Evolutionary conservation across 2,329 filamentous ascomycete species (phyloP).

Genomic region (Scedosporium apiospermum): DNA sequence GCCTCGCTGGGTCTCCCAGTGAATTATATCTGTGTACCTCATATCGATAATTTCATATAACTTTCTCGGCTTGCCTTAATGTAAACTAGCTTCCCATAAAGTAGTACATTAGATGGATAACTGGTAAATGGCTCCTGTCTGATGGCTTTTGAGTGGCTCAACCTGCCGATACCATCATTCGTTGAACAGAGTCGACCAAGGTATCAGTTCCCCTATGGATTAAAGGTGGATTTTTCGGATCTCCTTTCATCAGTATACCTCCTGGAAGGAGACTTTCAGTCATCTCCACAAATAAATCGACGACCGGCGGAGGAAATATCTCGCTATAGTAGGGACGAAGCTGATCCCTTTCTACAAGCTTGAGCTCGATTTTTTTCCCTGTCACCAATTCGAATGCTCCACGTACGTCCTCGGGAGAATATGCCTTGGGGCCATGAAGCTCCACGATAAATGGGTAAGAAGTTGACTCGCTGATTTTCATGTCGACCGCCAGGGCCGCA

Average conservation of each 20-base stretch:
- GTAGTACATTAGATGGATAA: no score
- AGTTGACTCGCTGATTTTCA: not conserved
- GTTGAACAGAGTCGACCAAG: not conserved
- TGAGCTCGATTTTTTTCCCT: conserved; percentile 15
- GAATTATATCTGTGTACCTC: not conserved
- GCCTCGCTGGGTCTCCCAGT: not conserved
- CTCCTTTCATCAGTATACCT: conserved; percentile 9
- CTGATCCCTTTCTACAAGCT: conserved; percentile 13
- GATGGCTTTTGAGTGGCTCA: not conserved
- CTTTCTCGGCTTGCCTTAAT: no score
- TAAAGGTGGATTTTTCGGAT: not conserved
- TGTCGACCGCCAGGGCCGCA: not conserved
- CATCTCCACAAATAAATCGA: conserved; percentile 18
- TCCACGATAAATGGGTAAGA: conserved; percentile 13
- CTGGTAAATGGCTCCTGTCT: no score
- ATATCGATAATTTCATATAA: no score
- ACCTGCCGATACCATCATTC: not conserved
- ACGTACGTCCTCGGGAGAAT: conserved; percentile 19
- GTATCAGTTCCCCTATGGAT: not conserved
- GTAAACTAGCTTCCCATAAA: no score
- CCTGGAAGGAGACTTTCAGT: conserved; percentile 14
- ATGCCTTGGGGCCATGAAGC: conserved; percentile 18
- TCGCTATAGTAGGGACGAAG: conserved; percentile 15
- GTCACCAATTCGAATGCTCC: conserved; percentile 16
- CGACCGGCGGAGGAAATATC: conserved; percentile 13